Evolutionary conservation across 495 filamentous ascomycete genomes (phyloP).

Genomic region (Xylaria telfairii): DNA sequence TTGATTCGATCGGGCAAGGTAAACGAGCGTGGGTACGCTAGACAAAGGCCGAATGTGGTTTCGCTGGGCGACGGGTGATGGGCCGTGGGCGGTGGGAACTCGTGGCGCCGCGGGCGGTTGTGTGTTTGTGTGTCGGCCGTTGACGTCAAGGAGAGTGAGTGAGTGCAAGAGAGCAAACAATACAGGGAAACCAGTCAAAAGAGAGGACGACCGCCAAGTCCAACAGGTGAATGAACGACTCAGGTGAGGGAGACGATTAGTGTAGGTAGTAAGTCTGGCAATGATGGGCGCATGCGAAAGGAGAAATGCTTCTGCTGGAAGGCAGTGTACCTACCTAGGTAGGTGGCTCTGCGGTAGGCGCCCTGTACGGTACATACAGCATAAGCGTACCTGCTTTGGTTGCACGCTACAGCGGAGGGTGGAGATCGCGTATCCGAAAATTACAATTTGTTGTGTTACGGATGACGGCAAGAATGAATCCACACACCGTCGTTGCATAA

Average conservation of each 20-base stretch:
- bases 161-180: background rate
- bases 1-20: background rate
- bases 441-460: slow-evolving; percentile 9
- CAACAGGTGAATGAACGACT: slow-evolving; percentile 27
- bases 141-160: slow-evolving; percentile 1
- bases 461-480: background rate
- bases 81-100: slow-evolving; percentile 17
- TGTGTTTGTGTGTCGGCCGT: background rate
- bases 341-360: background rate
- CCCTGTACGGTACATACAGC: background rate
- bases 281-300: background rate
- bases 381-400: background rate
- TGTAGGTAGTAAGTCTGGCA: background rate
- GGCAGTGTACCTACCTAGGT: too few relatives aligned
- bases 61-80: background rate
- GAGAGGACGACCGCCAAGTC: slow-evolving; percentile 10
- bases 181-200: background rate
- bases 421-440: slow-evolving; percentile 8
- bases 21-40: background rate
- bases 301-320: background rate
- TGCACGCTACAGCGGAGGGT: background rate
- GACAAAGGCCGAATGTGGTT: background rate
- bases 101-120: background rate
- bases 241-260: slow-evolving; percentile 15
- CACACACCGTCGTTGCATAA: slow-evolving; percentile 1